These are phyloP conservation scores for Nelumbo lutea DNA, from an alignment of 164 flowering plant genomes.

Conservation along the genomic window DNA sequence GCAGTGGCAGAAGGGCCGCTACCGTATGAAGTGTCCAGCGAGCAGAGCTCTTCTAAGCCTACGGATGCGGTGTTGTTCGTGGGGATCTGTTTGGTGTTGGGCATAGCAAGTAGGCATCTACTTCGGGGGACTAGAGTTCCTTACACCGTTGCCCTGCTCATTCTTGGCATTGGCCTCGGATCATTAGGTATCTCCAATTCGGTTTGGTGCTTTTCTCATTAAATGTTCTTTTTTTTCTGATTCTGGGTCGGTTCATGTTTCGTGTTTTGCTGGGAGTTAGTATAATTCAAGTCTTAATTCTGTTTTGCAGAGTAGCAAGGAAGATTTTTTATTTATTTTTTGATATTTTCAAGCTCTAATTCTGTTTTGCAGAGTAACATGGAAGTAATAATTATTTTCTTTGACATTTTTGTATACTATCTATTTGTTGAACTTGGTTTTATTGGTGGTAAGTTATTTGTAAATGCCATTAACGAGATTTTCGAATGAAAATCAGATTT, in stretches of 20 bases:
- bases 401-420: no score
- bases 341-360: no score
- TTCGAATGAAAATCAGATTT: no score
- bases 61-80: slow-evolving; percentile 67
- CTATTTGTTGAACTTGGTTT: no score
- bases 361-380: no score
- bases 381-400: no score
- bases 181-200: slow-evolving; percentile 52
- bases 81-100: slow-evolving; percentile 64
- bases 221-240: not conserved
- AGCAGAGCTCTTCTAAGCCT: slow-evolving; percentile 28
- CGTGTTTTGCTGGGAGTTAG: no score
- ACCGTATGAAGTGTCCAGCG: slow-evolving; percentile 23
- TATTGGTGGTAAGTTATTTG: no score
- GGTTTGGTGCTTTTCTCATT: not conserved
- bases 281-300: no score
- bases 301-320: no score
- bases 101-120: slow-evolving; percentile 74
- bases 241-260: not conserved
- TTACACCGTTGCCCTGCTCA: slow-evolving; percentile 82
- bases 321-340: no score
- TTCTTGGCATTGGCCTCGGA: slow-evolving; percentile 80
- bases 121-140: slow-evolving; percentile 88
- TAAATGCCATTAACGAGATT: no score
- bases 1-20: slow-evolving; percentile 24